Percentiles rank a stretch among this genome's conserved stretches.
phyloP scores from a whole-genome alignment of 23 red algal species.

The Chondrus crispus region DNA sequence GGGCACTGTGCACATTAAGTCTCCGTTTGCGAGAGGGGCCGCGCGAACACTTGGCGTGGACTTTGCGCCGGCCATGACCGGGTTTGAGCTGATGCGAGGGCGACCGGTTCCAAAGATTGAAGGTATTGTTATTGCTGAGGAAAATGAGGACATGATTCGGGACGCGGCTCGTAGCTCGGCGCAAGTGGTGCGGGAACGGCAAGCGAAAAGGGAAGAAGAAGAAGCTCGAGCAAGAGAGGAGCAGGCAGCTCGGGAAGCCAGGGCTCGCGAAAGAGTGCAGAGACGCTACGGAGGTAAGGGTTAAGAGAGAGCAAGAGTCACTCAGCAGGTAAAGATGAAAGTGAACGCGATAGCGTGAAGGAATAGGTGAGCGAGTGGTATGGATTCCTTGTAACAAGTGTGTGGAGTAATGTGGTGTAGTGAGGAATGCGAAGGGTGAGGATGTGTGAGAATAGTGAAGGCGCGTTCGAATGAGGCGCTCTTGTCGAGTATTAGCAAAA shows the following conservation, averaged over 20 bases:
- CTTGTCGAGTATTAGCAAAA: too few species aligned
- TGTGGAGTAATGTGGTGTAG: too few species aligned
- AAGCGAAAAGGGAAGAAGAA: constrained; percentile 6
- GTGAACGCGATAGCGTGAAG: too few species aligned
- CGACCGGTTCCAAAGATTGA: constrained; percentile 76
- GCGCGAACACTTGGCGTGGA: constrained; percentile 74
- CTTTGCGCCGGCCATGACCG: constrained; percentile 87
- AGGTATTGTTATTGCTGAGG: constrained; percentile 81
- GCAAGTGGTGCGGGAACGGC: constrained; percentile 17
- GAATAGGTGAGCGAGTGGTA: too few species aligned
- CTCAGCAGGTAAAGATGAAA: too few species aligned
- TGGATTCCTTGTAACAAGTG: too few species aligned
- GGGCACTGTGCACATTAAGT: constrained; percentile 67
- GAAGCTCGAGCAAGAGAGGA: constrained; percentile 51
- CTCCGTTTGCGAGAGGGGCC: constrained; percentile 58
- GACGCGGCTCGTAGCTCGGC: constrained; percentile 58
- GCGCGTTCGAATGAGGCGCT: too few species aligned
- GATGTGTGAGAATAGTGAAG: too few species aligned
- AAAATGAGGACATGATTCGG: constrained; percentile 49
- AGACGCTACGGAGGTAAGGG: constrained; percentile 56
- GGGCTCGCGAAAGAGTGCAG: constrained; percentile 50
- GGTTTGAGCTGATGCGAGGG: constrained; percentile 83
- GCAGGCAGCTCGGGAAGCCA: constrained; percentile 33
- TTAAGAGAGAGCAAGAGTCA: too few species aligned
- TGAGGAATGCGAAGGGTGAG: too few species aligned